These are phyloP conservation scores for Pelargonium nanum DNA, from an alignment of 345 rosid genomes.

Conservation along the genomic window DNA sequence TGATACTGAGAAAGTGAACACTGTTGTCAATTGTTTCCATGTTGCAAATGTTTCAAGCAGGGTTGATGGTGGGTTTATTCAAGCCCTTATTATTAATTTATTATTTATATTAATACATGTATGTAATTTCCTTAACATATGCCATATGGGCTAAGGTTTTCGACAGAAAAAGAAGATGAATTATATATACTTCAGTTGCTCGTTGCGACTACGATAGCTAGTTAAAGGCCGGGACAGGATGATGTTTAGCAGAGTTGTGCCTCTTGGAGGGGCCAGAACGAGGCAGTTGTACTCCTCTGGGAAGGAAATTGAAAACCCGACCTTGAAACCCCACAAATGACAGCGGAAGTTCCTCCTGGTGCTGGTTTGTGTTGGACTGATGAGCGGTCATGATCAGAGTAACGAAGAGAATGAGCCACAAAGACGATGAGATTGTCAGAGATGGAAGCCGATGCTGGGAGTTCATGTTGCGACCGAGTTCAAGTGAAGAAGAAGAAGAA, in stretches of 20 bases:
- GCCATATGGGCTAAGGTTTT: too few relatives aligned
- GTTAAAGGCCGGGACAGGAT: background rate
- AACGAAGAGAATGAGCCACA: background rate
- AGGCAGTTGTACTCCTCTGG: slow-evolving; percentile 1
- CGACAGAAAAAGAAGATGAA: background rate
- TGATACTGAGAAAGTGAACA: too few relatives aligned
- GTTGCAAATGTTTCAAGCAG: too few relatives aligned
- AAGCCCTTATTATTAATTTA: too few relatives aligned
- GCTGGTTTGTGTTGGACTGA: background rate
- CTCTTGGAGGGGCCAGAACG: slow-evolving; percentile 2
- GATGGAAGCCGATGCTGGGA: background rate
- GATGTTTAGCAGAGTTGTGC: background rate
- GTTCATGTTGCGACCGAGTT: background rate
- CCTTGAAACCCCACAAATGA: too few relatives aligned
- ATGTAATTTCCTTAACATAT: background rate
- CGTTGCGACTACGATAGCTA: background rate
- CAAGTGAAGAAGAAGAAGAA: background rate
- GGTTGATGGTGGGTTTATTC: background rate
- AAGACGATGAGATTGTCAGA: background rate
- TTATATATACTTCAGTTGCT: background rate
- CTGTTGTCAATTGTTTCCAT: too few relatives aligned
- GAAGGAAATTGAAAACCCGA: background rate
- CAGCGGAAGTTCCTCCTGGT: background rate
- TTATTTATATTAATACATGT: too few relatives aligned
- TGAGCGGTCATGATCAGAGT: background rate